Base-by-base conservation (phyloP, 139 green algal genomes). In the Chlamydomonas sp. region DNA sequence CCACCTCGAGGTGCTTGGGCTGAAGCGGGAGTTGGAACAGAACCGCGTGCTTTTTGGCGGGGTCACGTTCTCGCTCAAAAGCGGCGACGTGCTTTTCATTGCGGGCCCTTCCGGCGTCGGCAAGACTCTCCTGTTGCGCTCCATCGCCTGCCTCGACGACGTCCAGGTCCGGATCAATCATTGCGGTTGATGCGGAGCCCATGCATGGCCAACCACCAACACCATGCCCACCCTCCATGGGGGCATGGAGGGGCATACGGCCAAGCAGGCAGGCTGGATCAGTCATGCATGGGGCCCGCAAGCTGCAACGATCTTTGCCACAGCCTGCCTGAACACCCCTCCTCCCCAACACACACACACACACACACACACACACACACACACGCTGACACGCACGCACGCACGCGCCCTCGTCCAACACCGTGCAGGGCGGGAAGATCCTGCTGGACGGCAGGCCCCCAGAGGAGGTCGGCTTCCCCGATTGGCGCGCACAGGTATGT, bases 111-210 rank as follows among this genome's bases (percentile, higher is more conserved):
- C 67, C 5, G 90, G 90, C 2, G 81, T 90, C 5, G 90, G 90
- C 30, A 96, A 96, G 68, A 87, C 76, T 26, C 75, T 95, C 6
- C 67, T 96, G 3, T 75, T 96, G 34, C 78, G 88, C 3, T 47
- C 72, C 0, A 20, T 95, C 0, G 89, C 89, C 0, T 79, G 59
- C 22, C 71, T 95, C 0, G 81, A 94, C 39, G 76, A 84, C 0
- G 57, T 69, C 1, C 69, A 88, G 77, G 84, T 80, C 20, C 3
- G 64, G 5, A 20, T 20, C 13, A 48, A n/a, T n/a, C n/a, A n/a
- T n/a, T n/a, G n/a, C n/a, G n/a, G n/a, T n/a, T n/a, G n/a, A n/a
- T n/a, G n/a, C n/a, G n/a, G n/a, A n/a, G n/a, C n/a, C n/a, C n/a
- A n/a, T n/a, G n/a, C n/a, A n/a, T n/a, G n/a, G n/a, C n/a, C n/a